A percentile compares a stretch with the other conserved stretches of the same genome.
phyloP scores from a whole-genome alignment of 176 grass and related monocot species.

The Canna indica region DNA sequence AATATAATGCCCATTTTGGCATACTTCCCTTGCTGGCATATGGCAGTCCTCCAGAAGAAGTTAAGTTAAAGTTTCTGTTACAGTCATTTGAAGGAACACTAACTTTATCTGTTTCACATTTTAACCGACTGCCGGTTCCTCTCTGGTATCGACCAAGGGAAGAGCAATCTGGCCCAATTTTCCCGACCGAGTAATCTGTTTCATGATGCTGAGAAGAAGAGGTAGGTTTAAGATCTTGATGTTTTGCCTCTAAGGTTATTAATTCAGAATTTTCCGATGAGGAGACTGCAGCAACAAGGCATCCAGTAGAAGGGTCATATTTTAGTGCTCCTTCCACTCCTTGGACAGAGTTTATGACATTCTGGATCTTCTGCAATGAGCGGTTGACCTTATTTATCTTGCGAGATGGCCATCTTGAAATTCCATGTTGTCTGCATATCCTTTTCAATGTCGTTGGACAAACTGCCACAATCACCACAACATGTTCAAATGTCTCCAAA shows the following conservation, averaged over 20 bases:
- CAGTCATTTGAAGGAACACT: conserved; percentile 7
- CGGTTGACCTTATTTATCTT: conserved; percentile 74
- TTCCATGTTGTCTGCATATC: conserved; percentile 52
- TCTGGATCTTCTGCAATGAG: conserved; percentile 54
- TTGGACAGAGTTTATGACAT: conserved; percentile 47
- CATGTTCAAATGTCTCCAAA: background rate
- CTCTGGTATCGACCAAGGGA: background rate
- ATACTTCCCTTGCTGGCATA: background rate
- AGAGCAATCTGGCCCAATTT: background rate
- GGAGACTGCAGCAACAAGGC: conserved; percentile 27
- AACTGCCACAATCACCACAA: conserved; percentile 28
- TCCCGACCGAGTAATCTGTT: conserved; percentile 1
- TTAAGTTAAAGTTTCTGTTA: background rate
- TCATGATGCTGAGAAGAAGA: background rate
- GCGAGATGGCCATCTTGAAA: conserved; percentile 66
- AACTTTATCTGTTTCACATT: conserved; percentile 24
- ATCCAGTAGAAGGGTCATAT: conserved; percentile 50
- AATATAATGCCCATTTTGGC: background rate
- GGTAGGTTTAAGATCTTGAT: background rate
- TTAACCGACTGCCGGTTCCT: conserved; percentile 2
- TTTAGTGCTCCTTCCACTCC: conserved; percentile 39
- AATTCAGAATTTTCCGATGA: conserved; percentile 8
- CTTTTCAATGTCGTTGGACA: conserved; percentile 62
- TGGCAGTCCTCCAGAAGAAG: conserved; percentile 1
- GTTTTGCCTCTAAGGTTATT: background rate